Evolutionary conservation across 352 stramenopile species (phyloP).

Genomic region (Blastocystis sp.): DNA sequence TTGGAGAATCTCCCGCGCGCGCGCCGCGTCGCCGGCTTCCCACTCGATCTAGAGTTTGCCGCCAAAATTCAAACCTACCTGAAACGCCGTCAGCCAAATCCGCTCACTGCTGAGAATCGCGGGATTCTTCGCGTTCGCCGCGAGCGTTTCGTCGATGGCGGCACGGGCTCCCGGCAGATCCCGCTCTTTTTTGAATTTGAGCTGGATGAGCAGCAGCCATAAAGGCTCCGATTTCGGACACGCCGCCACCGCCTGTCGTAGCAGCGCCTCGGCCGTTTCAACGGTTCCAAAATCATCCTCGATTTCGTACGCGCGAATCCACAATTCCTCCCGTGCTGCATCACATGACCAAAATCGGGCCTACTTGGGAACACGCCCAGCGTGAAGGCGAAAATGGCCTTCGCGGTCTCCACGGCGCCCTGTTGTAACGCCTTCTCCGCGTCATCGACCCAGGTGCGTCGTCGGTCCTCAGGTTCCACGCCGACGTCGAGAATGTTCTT

Average conservation of each 20-base stretch:
- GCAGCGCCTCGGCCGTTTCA: slow-evolving; percentile 74
- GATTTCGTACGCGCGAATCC: slow-evolving; percentile 84
- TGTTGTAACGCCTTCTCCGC: slow-evolving; percentile 77
- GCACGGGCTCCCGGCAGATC: slow-evolving; percentile 80
- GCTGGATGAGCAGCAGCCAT: slow-evolving; percentile 79
- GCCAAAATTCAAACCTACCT: slow-evolving; percentile 61
- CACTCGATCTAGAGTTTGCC: slow-evolving; percentile 72
- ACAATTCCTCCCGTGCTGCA: slow-evolving; percentile 66
- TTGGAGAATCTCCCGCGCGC: slow-evolving; percentile 72
- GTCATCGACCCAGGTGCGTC: slow-evolving; percentile 91
- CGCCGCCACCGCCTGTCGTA: slow-evolving; percentile 80
- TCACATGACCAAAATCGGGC: slow-evolving; percentile 56
- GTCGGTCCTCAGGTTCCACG: slow-evolving; percentile 85
- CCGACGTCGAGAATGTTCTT: slow-evolving; percentile 80
- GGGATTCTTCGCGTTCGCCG: slow-evolving; percentile 86
- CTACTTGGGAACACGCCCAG: slow-evolving; percentile 69
- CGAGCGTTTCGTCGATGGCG: slow-evolving; percentile 88
- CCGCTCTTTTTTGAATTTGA: slow-evolving; percentile 74
- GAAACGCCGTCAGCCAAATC: slow-evolving; percentile 88
- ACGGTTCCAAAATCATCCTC: slow-evolving; percentile 81
- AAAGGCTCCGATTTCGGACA: slow-evolving; percentile 87
- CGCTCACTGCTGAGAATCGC: slow-evolving; percentile 64
- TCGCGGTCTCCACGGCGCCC: slow-evolving; percentile 76
- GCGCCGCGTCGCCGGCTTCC: slow-evolving; percentile 88
- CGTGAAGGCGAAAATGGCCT: slow-evolving; percentile 82